A percentile compares a stretch with the other conserved stretches of the same genome.
Conservation (phyloP, 192 early-diverging fungal genomes). For the Podila verticillata region DNA sequence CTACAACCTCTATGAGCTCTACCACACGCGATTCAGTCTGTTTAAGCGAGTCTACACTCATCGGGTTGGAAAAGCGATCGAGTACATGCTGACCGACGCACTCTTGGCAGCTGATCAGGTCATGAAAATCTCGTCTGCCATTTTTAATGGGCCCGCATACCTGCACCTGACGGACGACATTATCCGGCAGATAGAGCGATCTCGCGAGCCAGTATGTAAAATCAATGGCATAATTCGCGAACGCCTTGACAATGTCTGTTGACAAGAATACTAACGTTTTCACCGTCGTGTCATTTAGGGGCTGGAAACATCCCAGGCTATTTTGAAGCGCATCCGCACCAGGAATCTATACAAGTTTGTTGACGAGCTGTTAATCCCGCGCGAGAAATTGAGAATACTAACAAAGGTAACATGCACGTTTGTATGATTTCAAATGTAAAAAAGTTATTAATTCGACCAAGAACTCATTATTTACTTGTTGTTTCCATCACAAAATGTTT, state of each 20-base stretch:
- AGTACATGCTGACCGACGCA: slow-evolving; percentile 92
- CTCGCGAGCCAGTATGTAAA: slow-evolving; percentile 54
- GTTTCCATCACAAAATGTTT: not conserved
- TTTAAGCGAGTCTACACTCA: slow-evolving; percentile 92
- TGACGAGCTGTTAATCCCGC: slow-evolving; percentile 76
- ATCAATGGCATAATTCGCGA: slow-evolving; percentile 41
- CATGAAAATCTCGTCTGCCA: slow-evolving; percentile 67
- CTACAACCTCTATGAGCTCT: slow-evolving; percentile 88
- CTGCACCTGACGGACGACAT: slow-evolving; percentile 86
- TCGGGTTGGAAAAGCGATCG: slow-evolving; percentile 79
- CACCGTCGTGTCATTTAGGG: slow-evolving; percentile 20
- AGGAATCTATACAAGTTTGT: slow-evolving; percentile 91
- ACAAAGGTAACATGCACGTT: slow-evolving; percentile 50
- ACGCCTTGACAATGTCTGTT: slow-evolving; percentile 45
- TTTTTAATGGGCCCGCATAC: slow-evolving; percentile 75
- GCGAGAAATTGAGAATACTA: slow-evolving; percentile 49
- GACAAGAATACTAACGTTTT: slow-evolving; percentile 7
- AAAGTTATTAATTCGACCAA: no score
- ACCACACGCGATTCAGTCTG: slow-evolving; percentile 82
- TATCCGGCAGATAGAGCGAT: slow-evolving; percentile 76
- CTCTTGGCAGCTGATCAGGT: slow-evolving; percentile 82
- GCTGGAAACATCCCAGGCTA: slow-evolving; percentile 71
- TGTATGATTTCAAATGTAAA: not conserved
- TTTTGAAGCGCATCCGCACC: slow-evolving; percentile 79
- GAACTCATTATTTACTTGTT: no score